phyloP scores from a whole-genome alignment of 345 rosid species.

The Citrus cavaleriei region DNA sequence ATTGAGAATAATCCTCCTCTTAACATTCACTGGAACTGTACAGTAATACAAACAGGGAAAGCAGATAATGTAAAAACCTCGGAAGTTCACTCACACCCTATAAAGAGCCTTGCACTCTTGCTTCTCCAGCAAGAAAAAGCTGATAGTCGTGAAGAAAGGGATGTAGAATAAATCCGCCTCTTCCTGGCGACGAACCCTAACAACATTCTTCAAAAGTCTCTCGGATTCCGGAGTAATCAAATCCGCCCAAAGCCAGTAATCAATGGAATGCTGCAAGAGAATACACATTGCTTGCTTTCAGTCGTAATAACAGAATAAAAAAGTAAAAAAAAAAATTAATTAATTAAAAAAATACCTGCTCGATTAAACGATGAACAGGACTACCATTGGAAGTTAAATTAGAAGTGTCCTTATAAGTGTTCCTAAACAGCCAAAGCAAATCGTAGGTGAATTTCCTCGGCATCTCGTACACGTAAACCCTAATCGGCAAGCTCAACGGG shows the following conservation, averaged over 20 bases:
- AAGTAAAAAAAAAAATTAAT: background rate
- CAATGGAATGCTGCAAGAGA: slow-evolving; percentile 75
- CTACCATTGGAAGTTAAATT: slow-evolving; percentile 97
- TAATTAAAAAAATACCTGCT: slow-evolving; percentile 44
- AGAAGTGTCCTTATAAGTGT: slow-evolving; percentile 62
- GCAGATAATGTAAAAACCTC: slow-evolving; percentile 21
- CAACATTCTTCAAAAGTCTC: slow-evolving; percentile 73
- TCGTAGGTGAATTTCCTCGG: slow-evolving; percentile 82
- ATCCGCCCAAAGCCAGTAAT: slow-evolving; percentile 98
- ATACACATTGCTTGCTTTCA: background rate
- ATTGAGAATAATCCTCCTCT: background rate
- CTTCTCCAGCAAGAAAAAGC: slow-evolving; percentile 93
- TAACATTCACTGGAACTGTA: background rate
- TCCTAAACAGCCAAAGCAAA: slow-evolving; percentile 67
- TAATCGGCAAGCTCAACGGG: slow-evolving; percentile 51
- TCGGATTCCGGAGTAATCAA: slow-evolving; percentile 71
- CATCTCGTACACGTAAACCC: slow-evolving; percentile 91
- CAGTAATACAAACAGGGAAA: background rate
- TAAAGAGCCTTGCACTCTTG: slow-evolving; percentile 96
- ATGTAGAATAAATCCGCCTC: slow-evolving; percentile 87
- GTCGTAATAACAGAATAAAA: background rate
- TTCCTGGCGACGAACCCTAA: slow-evolving; percentile 70
- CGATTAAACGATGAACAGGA: slow-evolving; percentile 93
- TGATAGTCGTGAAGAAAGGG: slow-evolving; percentile 86
- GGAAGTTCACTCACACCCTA: slow-evolving; percentile 95